Evolutionary conservation across 1,139 yeast genomes (phyloP), one percentile per base, ranked within the genome.

Genomic region (Blastobotrys malaysiensis): DNA sequence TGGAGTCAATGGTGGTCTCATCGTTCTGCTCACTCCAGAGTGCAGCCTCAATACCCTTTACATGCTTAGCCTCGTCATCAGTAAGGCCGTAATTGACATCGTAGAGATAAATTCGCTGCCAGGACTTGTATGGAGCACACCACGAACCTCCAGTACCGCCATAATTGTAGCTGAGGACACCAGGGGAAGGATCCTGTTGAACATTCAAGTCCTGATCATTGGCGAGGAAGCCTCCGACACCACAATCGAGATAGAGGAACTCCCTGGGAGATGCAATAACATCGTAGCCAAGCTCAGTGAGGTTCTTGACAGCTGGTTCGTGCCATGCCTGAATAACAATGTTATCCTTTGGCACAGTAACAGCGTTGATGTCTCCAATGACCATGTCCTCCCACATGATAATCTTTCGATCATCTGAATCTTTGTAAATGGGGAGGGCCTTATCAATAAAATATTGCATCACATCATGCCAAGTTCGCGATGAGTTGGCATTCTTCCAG

Each of bases 101-200:
- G 56, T 66, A 76, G 52, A 66, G 65, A 59, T 76, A 76, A 43
- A 78, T 74, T 51, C 77, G 65, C 61, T 77, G 80, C 79, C 78
- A 76, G 9, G 79, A 73, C 60, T 76, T 77, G 66, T 77, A 77
- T 1, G 80, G 79, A 36, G 71, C 76, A 64, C 81, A 77, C 78
- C 79, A 77, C n/a, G 77, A 72, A 2, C 79, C 80, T 13, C 75
- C 78, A 47, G 53, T 53, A 3, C 68, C 68, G n/a, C 72, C 72
- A 21, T 61, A 59, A 61, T 74, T 73, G 62, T 71, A 73, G 5
- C 54, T 61, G 5, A 61, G 59, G 6, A 31, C 56, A 3, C 55
- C 55, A 1, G 61, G 63, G 50, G 72, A 73, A 13, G 69, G 63
- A 51, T 62, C 57, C 6, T 45, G 48, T 52, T 62, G 62, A 14